Conservation (phyloP, 1,284 basidiomycete species). For the Volvariella volvacea region DNA sequence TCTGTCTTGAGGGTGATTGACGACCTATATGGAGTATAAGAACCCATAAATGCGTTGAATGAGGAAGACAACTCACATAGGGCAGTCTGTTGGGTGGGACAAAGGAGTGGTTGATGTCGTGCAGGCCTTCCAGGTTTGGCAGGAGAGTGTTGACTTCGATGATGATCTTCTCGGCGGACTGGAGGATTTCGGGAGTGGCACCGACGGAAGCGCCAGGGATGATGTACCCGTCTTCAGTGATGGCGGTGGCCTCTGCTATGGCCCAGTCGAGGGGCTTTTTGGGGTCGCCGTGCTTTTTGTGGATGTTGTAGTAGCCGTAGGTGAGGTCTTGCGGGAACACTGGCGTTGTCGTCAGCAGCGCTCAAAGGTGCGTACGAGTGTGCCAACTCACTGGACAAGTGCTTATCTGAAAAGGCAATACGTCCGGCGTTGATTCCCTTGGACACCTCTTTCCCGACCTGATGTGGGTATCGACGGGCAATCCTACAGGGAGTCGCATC, state of each 20-base stretch:
- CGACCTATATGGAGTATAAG: slow-evolving; percentile 20
- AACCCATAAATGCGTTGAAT: background rate
- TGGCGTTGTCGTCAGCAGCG: too few species aligned
- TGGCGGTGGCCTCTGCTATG: slow-evolving; percentile 45
- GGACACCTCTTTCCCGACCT: slow-evolving; percentile 43
- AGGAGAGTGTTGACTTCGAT: slow-evolving; percentile 45
- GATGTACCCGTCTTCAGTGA: slow-evolving; percentile 43
- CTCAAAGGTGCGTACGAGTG: too few species aligned
- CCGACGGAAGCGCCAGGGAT: slow-evolving; percentile 46
- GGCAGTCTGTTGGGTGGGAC: slow-evolving; percentile 40
- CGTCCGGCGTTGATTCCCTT: slow-evolving; percentile 45
- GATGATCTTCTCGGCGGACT: slow-evolving; percentile 43
- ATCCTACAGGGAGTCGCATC: too few species aligned
- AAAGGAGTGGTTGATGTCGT: slow-evolving; percentile 43
- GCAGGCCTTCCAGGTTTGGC: slow-evolving; percentile 38
- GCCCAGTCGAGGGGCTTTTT: slow-evolving; percentile 43
- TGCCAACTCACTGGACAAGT: slow-evolving; percentile 34
- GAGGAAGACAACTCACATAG: slow-evolving; percentile 26
- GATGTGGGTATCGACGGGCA: slow-evolving; percentile 39
- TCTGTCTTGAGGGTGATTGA: slow-evolving; percentile 37
- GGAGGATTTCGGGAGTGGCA: slow-evolving; percentile 44
- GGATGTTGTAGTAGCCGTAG: slow-evolving; percentile 41
- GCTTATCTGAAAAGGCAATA: slow-evolving; percentile 40
- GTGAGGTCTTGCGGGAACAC: slow-evolving; percentile 45
- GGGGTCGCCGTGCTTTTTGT: slow-evolving; percentile 36